These are phyloP conservation scores for Colletotrichum siamense DNA, from an alignment of 2,329 filamentous ascomycete species.

Conservation along the genomic window DNA sequence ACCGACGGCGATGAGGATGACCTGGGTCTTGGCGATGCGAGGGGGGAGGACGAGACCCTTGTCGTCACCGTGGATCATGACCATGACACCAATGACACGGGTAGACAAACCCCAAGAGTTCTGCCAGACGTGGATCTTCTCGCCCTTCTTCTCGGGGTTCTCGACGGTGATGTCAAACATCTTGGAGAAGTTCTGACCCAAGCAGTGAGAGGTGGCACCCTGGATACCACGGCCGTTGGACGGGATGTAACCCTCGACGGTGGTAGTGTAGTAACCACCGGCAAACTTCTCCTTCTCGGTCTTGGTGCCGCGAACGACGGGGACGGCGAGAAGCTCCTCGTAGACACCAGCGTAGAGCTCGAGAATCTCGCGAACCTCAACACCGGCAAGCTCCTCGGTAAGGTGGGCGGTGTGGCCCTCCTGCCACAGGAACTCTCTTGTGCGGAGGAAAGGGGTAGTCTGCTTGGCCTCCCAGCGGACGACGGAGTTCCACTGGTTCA, in stretches of 20 bases:
- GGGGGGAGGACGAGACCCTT: slow-evolving; percentile 94
- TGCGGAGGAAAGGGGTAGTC: slow-evolving; percentile 83
- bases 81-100: slow-evolving; percentile 97
- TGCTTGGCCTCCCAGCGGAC: slow-evolving; percentile 98
- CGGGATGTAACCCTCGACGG: slow-evolving; percentile 95
- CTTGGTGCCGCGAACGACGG: slow-evolving; percentile 91
- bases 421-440: slow-evolving; percentile 97
- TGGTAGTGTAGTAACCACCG: slow-evolving; percentile 95
- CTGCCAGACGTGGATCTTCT: slow-evolving; percentile 91
- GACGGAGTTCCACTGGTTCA: slow-evolving; percentile 97
- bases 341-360: slow-evolving; percentile 93
- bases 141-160: slow-evolving; percentile 82
- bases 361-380: slow-evolving; percentile 91
- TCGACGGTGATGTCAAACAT: slow-evolving; percentile 99
- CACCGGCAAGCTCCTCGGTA: slow-evolving; percentile 78
- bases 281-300: slow-evolving; percentile 99
- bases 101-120: slow-evolving; percentile 99
- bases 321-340: slow-evolving; percentile 91
- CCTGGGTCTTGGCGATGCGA: slow-evolving; percentile 84
- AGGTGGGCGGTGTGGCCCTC: slow-evolving; percentile 93
- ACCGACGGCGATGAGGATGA: slow-evolving; percentile 88
- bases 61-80: slow-evolving; percentile 97
- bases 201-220: slow-evolving; percentile 90
- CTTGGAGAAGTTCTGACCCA: slow-evolving; percentile 98
- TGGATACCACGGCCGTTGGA: slow-evolving; percentile 96